Percentiles rank a stretch among this genome's conserved stretches.
Conservation (phyloP, 495 filamentous ascomycete species). For the Polyplosphaeria fusca region DNA sequence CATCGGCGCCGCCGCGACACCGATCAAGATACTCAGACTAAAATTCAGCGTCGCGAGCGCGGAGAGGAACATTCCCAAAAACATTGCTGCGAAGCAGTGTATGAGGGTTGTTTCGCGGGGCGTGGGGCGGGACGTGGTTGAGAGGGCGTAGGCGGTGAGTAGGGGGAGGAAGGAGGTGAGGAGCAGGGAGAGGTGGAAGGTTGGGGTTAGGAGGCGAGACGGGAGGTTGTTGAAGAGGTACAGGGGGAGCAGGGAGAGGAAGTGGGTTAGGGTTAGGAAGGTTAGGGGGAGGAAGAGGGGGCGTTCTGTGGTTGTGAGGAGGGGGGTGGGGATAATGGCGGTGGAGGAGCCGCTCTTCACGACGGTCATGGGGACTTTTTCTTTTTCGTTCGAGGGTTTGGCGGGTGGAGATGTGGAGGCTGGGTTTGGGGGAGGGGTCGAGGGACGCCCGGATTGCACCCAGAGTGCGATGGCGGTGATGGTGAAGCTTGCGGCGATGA, state of each 20-base stretch:
- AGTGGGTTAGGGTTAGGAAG: slow-evolving; percentile 67
- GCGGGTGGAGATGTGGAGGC: slow-evolving; percentile 7
- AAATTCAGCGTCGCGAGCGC: slow-evolving; percentile 96
- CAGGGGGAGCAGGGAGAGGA: slow-evolving; percentile 77
- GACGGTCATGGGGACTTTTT: slow-evolving; percentile 32
- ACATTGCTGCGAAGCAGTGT: slow-evolving; percentile 86
- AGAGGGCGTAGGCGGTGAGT: slow-evolving; percentile 53
- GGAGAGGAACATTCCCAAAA: slow-evolving; percentile 86
- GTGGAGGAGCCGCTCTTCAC: slow-evolving; percentile 36
- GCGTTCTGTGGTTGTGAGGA: slow-evolving; percentile 53
- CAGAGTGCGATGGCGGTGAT: slow-evolving; percentile 92
- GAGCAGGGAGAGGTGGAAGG: slow-evolving; percentile 57
- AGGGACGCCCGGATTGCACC: slow-evolving; percentile 69
- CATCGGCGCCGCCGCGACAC: slow-evolving; percentile 71
- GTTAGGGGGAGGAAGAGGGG: slow-evolving; percentile 74
- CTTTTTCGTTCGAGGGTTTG: slow-evolving; percentile 9
- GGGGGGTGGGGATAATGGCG: slow-evolving; percentile 40
- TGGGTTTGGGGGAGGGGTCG: slow-evolving; percentile 7
- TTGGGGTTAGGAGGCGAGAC: slow-evolving; percentile 56
- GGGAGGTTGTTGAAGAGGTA: slow-evolving; percentile 79
- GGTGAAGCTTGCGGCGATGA: slow-evolving; percentile 88
- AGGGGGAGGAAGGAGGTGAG: slow-evolving; percentile 59
- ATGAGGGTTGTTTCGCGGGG: slow-evolving; percentile 70
- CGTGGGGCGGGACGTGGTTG: slow-evolving; percentile 51
- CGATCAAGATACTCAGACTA: slow-evolving; percentile 81